A percentile compares a stretch with the other conserved stretches of the same genome.
phyloP scores from a whole-genome alignment of 495 filamentous ascomycete genomes.

The Tuber umbilicatum region DNA sequence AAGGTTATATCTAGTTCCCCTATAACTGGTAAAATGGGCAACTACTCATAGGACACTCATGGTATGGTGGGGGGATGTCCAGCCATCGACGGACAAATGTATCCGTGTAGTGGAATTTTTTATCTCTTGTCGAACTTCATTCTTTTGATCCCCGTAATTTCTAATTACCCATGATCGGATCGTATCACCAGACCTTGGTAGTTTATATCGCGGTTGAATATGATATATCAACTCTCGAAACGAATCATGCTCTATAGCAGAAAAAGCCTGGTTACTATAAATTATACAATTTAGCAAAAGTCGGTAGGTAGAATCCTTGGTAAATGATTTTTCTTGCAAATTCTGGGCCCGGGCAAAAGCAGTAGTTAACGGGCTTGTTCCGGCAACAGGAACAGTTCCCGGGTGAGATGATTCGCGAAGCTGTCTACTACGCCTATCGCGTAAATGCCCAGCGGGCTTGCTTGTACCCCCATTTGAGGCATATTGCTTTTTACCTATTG shows the following conservation, averaged over 20 bases:
- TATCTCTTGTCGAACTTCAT: not conserved
- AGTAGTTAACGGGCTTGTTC: no score
- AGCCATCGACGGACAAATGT: not conserved
- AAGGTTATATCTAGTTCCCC: not conserved
- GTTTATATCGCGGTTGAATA: not conserved
- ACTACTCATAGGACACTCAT: not conserved
- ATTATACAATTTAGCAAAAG: not conserved
- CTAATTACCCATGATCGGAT: not conserved
- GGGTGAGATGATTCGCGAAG: no score
- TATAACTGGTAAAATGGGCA: not conserved
- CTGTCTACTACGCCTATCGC: no score
- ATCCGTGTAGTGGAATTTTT: not conserved
- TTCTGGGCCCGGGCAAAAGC: no score
- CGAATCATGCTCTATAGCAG: not conserved
- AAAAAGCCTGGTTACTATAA: not conserved
- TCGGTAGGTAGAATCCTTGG: no score
- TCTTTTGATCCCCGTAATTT: not conserved
- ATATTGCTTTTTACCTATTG: no score
- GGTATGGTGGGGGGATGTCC: not conserved
- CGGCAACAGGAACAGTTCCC: no score
- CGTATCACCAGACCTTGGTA: not conserved
- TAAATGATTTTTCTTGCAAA: no score
- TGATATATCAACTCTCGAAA: not conserved
- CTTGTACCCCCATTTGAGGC: no score
- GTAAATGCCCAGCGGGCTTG: no score